Base-by-base conservation (phyloP, 2,329 filamentous ascomycete genomes). In the Xylaria sp. region DNA sequence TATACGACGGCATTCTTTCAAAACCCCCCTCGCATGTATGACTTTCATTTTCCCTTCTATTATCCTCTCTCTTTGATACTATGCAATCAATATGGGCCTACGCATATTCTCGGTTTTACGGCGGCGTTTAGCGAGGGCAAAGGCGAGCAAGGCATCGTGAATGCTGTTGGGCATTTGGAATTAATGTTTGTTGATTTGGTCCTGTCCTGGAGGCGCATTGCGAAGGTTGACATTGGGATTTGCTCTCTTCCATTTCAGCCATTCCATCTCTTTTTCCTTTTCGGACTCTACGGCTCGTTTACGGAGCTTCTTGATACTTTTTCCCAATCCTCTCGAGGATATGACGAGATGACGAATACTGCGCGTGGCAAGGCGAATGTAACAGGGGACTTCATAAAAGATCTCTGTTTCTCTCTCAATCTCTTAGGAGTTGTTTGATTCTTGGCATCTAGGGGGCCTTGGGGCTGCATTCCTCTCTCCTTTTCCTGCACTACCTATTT, bases 281-380 rank as follows among this genome's bases (percentile, higher is more conserved):
- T 17, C 7, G 28, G 35, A 43, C 50, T 37, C 45, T 47, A 50
- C 31, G 9, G 14, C 14, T 17, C 14, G 15, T 40, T 17, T 57
- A 11, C 17, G 15, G 55, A 17, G 23, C 56, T 42, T 62, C 15
- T 42, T 64, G 54, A 47, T 61, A 57, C 47, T 23, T 55, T 60
- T 55, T 53, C 47, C 35, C 57, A 65, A 57, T 59, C 46, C 25
- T 55, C 43, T 49, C 37, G 58, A 56, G 50, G 51, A 14, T 9
- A 60, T 19, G 42, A 63, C 56, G 57, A 60, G 45, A 60, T 54
- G 58, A 62, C 33, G 53, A 60, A 45, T 60, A 35, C 31, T 31
- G 37, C 35, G 56, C 15, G 42, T 50, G 60, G 45, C 38, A 61
- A 57, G 47, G 19, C 8, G 21, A 23, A 47, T 52, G 40, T 35